Evolutionary conservation across 768 basidiomycete species (phyloP).

Genomic region (Amanita polypyramis): DNA sequence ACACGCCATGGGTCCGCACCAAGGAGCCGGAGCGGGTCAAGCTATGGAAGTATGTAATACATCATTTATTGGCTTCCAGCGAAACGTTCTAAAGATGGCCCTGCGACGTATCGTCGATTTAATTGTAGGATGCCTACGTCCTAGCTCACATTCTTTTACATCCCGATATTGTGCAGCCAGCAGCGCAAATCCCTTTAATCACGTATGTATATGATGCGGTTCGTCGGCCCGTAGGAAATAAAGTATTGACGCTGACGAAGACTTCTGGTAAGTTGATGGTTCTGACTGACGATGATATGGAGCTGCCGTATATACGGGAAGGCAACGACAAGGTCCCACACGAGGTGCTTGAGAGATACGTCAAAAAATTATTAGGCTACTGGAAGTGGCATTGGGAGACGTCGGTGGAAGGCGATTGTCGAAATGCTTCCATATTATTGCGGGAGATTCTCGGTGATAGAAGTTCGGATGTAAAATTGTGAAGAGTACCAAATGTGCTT

Average conservation of each 20-base stretch:
- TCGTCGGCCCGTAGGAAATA: conserved; percentile 33
- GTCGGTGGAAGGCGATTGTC: conserved; percentile 22
- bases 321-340: conserved; percentile 22
- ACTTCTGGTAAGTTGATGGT: conserved; percentile 32
- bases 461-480: too few relatives aligned
- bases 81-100: conserved; percentile 24
- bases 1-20: conserved; percentile 44
- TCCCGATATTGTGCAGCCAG: conserved; percentile 25
- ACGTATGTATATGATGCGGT: conserved; percentile 36
- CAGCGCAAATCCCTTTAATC: conserved; percentile 27
- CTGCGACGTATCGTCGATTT: too few relatives aligned
- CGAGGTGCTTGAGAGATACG: conserved; percentile 25
- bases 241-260: conserved; percentile 27
- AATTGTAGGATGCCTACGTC: conserved; percentile 37
- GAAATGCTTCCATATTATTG: background rate
- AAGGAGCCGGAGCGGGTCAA: conserved; percentile 49
- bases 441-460: too few relatives aligned
- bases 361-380: conserved; percentile 26
- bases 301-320: conserved; percentile 19
- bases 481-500: too few relatives aligned
- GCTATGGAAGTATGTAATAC: conserved; percentile 40
- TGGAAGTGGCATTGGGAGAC: conserved; percentile 60
- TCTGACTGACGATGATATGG: conserved; percentile 22
- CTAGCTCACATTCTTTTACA: conserved; percentile 37
- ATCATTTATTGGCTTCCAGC: conserved; percentile 5